Conservation (phyloP, 2,329 filamentous ascomycete species). For the Stagonosporopsis tanaceti region DNA sequence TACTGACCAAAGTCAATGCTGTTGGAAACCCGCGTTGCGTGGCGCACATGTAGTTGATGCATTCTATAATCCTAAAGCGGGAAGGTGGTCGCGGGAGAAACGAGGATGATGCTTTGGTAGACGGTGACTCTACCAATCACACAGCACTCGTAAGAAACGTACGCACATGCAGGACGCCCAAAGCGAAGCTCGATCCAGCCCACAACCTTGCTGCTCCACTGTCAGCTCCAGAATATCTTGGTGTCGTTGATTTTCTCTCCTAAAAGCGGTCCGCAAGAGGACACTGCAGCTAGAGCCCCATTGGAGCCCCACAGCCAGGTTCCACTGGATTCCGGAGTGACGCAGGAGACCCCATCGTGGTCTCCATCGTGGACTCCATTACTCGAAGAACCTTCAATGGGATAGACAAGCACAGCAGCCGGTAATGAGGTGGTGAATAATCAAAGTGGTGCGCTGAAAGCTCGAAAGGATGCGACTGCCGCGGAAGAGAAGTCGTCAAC, state of each 20-base stretch:
- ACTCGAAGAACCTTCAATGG: background rate
- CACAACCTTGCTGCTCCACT: constrained; percentile 8
- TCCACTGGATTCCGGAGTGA: constrained; percentile 18
- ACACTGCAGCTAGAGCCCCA: constrained; percentile 16
- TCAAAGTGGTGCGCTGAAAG: background rate
- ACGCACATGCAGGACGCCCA: background rate
- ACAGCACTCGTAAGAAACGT: background rate
- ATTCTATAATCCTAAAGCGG: constrained; percentile 6
- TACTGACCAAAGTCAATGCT: background rate
- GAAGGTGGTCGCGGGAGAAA: background rate
- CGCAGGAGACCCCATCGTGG: constrained; percentile 6
- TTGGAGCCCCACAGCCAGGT: constrained; percentile 10
- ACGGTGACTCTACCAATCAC: background rate
- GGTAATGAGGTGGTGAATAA: background rate
- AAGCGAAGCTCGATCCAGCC: constrained; percentile 4
- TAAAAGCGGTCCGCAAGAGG: constrained; percentile 17
- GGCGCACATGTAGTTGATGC: constrained; percentile 6
- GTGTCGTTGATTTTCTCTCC: constrained; percentile 11
- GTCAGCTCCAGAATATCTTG: background rate
- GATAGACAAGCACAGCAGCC: background rate
- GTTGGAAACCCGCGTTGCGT: background rate
- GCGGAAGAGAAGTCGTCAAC: constrained; percentile 15
- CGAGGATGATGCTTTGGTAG: background rate
- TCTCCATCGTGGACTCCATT: background rate
- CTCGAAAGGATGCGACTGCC: background rate